Evolutionary conservation across 371 early-diverging fungal species (phyloP).

Genomic region (Mortierella sp.): DNA sequence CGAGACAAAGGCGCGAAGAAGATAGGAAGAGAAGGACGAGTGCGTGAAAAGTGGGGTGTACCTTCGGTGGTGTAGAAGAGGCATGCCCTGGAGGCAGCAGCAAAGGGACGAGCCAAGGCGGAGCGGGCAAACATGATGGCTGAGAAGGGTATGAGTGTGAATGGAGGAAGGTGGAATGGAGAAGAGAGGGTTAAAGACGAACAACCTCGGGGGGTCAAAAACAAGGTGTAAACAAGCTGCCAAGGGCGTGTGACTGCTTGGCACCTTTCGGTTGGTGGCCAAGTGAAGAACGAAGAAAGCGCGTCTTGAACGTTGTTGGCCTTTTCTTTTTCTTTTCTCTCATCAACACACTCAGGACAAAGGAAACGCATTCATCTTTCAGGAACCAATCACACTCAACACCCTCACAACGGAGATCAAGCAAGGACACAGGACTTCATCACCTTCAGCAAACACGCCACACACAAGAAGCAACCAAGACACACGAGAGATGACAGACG

Average conservation of each 20-base stretch:
- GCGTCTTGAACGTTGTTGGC: not conserved
- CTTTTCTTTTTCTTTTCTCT: no score
- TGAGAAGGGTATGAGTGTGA: not conserved
- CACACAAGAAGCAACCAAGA: not conserved
- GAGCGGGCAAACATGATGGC: conserved; percentile 31
- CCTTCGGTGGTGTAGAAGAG: conserved; percentile 46
- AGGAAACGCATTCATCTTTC: no score
- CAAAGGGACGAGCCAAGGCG: conserved; percentile 17
- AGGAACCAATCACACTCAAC: no score
- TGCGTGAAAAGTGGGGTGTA: not conserved
- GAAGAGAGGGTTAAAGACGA: not conserved
- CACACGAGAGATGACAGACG: not conserved
- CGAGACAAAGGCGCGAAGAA: not conserved
- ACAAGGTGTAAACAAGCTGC: not conserved
- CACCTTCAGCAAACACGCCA: not conserved
- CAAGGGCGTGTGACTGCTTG: not conserved
- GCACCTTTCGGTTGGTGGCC: not conserved
- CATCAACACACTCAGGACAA: no score
- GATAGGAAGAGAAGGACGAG: not conserved
- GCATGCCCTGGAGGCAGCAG: conserved; percentile 15
- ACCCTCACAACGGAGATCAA: no score
- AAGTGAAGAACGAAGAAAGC: not conserved
- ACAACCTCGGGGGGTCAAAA: not conserved
- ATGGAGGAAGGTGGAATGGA: not conserved
- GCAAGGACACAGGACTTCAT: no score